Percentiles rank a stretch among this genome's conserved stretches.
phyloP scores from a whole-genome alignment of 148 eudicot genomes.

The Camellia granthamiana region DNA sequence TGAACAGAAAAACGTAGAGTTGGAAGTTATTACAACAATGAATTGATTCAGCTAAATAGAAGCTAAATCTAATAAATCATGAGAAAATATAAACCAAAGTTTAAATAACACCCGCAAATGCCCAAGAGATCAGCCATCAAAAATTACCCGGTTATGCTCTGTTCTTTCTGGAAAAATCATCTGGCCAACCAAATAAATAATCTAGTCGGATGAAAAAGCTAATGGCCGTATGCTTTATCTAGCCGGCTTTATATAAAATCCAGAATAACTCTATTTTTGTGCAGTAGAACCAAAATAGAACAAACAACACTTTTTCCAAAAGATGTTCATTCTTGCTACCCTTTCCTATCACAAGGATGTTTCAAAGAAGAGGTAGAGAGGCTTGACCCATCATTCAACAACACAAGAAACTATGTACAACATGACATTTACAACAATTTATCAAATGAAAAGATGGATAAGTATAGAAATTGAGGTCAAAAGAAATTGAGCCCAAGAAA shows the following conservation, averaged over 20 bases:
- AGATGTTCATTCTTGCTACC: neutral
- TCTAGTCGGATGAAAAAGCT: neutral
- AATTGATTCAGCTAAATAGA: no score
- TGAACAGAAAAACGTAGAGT: no score
- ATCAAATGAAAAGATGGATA: no score
- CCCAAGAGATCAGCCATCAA: no score
- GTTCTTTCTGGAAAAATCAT: neutral
- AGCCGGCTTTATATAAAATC: neutral
- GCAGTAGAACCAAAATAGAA: no score
- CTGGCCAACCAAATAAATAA: neutral
- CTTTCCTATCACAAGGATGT: neutral
- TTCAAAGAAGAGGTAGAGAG: neutral
- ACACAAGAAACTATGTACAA: no score
- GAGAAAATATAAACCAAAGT: no score
- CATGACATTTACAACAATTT: no score
- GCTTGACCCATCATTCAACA: no score
- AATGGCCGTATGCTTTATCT: neutral
- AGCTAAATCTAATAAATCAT: no score
- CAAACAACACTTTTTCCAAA: no score
- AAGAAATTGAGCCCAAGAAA: neutral
- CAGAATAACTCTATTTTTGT: neutral
- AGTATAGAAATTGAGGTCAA: neutral
- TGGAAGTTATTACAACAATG: no score
- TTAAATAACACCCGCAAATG: neutral
- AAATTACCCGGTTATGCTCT: neutral